These are phyloP conservation scores for Coleophoma eucalyptorum DNA, from an alignment of 2,329 filamentous ascomycete species.

Conservation along the genomic window DNA sequence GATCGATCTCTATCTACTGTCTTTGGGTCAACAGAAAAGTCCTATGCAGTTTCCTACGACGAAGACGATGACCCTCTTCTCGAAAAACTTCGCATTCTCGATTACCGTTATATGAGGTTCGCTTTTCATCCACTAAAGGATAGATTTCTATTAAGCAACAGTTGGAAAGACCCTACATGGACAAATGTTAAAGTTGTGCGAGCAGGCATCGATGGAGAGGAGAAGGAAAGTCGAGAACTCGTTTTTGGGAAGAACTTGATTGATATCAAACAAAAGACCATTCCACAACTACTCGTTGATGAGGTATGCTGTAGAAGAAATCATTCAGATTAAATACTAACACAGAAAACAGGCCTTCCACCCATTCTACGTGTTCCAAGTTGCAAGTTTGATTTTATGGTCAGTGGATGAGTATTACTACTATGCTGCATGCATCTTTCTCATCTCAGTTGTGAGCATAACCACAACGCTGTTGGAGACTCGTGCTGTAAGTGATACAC, in stretches of 20 bases:
- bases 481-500: conserved; percentile 55
- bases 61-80: conserved; percentile 80
- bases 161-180: conserved; percentile 95
- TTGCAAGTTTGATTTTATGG: conserved; percentile 92
- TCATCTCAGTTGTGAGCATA: conserved; percentile 93
- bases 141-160: conserved; percentile 80
- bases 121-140: conserved; percentile 87
- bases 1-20: conserved; percentile 55
- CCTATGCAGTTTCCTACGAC: conserved; percentile 50
- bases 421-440: conserved; percentile 90
- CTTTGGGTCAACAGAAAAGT: conserved; percentile 65
- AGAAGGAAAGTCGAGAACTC: conserved; percentile 75
- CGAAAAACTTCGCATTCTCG: conserved; percentile 69
- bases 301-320: conserved; percentile 52
- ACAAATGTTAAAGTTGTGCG: conserved; percentile 71
- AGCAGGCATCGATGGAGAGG: conserved; percentile 80
- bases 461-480: conserved; percentile 87
- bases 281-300: conserved; percentile 78
- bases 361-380: conserved; percentile 97
- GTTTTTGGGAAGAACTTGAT: conserved; percentile 91
- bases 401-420: conserved; percentile 97
- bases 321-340: conserved; percentile 16
- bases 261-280: conserved; percentile 87
- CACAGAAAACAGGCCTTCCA: conserved; percentile 68
- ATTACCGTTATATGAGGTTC: conserved; percentile 93